Evolutionary conservation across 2,329 filamentous ascomycete species (phyloP), one percentile per base, ranked within the genome.

Genomic region (Dactylonectria macrodidyma): DNA sequence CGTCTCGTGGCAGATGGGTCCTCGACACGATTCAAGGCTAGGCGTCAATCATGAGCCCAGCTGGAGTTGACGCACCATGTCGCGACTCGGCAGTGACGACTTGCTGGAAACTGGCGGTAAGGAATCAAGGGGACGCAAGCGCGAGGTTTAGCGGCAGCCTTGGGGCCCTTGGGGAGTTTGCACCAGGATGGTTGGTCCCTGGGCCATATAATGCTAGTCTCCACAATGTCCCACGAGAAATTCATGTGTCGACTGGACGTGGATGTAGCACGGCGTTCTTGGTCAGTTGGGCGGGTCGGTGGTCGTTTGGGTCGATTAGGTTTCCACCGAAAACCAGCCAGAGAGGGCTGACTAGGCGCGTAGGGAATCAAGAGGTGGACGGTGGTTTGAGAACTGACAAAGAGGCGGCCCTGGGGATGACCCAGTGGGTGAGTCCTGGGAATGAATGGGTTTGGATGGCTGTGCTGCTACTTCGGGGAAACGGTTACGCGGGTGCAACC

Each of bases 51-150:
- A 55, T 66, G 68, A 55, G 59, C 41, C 41, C 36, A 64, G 68
- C 54, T 71, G 67, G 59, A 66, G 60, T 61, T 48, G 66, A 70
- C 67, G 26, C 4, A 58, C 71, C 65, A 69, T 73, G 50, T 57
- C 64, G 61, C 56, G 60, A 5, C 46, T 51, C 58, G 2, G 26
- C 24, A 24, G 41, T 33, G 55, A 38, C 34, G 59, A n/a, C 16
- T 55, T 51, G 44, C 68, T 52, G 19, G 63, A 71, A 75, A 75
- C 73, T 74, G 73, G 73, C 73, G 73, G 73, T 75, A 75, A 75
- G 64, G 62, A 62, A 16, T 46, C n/a, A 44, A 47, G 33, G 46
- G 36, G 50, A 62, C 19, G 59, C 41, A 19, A 36, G 44, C 12
- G 50, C 30, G 36, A 59, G 34, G 30, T 65, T 48, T 55, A 59